Evolutionary conservation across 73 alveolate species (phyloP).

Genomic region (Paramecium caudatum): DNA sequence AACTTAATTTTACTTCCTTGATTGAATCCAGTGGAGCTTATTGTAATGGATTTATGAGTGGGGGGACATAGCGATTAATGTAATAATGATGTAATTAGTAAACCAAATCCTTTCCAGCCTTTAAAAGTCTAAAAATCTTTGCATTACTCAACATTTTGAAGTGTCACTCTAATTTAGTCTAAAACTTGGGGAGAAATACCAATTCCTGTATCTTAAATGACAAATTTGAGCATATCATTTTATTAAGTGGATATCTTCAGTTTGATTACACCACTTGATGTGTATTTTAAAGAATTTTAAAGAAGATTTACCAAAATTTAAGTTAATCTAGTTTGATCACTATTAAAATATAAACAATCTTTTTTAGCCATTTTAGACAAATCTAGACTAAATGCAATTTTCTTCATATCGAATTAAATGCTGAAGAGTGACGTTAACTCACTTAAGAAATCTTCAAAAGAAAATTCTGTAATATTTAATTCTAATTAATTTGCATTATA

Average conservation of each 20-base stretch:
- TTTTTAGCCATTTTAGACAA: too few relatives aligned
- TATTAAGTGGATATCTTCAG: not conserved
- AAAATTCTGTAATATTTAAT: conserved; percentile 2
- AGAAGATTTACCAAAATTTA: conserved; percentile 45
- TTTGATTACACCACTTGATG: not conserved
- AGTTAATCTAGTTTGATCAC: conserved; percentile 21
- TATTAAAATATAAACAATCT: not conserved
- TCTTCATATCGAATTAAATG: conserved; percentile 11
- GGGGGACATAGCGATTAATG: conserved; percentile 19
- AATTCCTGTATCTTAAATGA: conserved; percentile 12
- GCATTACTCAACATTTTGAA: conserved; percentile 21
- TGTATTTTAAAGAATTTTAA: conserved; percentile 15
- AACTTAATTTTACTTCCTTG: not conserved
- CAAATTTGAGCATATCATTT: conserved; percentile 7
- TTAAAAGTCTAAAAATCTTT: not conserved
- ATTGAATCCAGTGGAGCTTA: conserved; percentile 13
- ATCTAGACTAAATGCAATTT: conserved; percentile 18
- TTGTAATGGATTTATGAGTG: not conserved
- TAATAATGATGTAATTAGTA: not conserved
- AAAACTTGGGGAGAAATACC: not conserved
- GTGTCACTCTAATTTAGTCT: not conserved
- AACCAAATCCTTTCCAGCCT: conserved; percentile 62
- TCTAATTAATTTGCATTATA: conserved; percentile 19
- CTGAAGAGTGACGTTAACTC: conserved; percentile 11
- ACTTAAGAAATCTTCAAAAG: not conserved